A percentile compares a stretch with the other conserved stretches of the same genome.
phyloP scores from a whole-genome alignment of 192 early-diverging fungal species.

The Coemansia sp. region DNA sequence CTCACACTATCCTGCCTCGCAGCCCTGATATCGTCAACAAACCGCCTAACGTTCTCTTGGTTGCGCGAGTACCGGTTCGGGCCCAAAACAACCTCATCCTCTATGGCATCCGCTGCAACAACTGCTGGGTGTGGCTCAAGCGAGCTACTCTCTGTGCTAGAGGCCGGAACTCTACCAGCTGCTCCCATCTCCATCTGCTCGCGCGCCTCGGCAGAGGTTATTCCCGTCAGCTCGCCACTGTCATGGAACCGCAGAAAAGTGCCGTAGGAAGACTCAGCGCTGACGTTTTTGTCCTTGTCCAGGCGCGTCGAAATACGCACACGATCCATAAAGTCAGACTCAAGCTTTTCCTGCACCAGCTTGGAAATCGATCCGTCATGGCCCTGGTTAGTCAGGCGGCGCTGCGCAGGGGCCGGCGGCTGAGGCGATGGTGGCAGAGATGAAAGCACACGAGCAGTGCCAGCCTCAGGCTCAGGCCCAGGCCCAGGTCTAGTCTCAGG shows the following conservation, averaged over 20 bases:
- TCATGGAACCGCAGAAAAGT: slow-evolving; percentile 49
- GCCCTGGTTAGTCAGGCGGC: slow-evolving; percentile 38
- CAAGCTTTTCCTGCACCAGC: slow-evolving; percentile 37
- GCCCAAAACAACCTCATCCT: not conserved
- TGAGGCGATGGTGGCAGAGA: no score
- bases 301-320: slow-evolving; percentile 44
- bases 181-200: not conserved
- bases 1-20: slow-evolving; percentile 20
- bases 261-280: slow-evolving; percentile 43
- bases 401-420: no score
- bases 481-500: no score
- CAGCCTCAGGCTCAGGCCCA: no score
- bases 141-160: not conserved
- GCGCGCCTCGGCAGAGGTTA: slow-evolving; percentile 7
- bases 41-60: slow-evolving; percentile 30
- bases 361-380: slow-evolving; percentile 41
- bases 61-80: slow-evolving; percentile 25
- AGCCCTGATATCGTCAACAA: slow-evolving; percentile 37
- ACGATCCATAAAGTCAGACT: slow-evolving; percentile 20
- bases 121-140: slow-evolving; percentile 7
- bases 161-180: not conserved
- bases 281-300: slow-evolving; percentile 11
- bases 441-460: no score
- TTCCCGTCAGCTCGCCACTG: slow-evolving; percentile 47
- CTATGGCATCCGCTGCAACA: not conserved